Conservation (phyloP, 306 rosid genomes). For the Arachis hypogaea region DNA sequence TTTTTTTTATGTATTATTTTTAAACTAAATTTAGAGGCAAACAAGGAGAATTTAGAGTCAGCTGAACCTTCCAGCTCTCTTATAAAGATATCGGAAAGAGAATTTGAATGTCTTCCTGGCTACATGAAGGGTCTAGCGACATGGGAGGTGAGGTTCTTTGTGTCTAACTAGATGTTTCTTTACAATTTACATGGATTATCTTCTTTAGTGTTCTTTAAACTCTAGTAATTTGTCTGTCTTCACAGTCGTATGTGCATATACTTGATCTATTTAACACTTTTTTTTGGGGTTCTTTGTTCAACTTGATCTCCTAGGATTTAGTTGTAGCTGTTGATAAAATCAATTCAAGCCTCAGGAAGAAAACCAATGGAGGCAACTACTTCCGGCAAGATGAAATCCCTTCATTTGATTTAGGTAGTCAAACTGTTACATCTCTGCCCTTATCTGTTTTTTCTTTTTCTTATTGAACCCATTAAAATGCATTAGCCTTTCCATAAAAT, state of each 20-base stretch:
- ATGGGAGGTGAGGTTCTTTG: constrained; percentile 78
- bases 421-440: neutral
- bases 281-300: constrained; percentile 14
- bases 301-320: constrained; percentile 59
- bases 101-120: constrained; percentile 76
- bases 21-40: constrained; percentile 46
- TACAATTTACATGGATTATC: neutral
- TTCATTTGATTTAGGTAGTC: constrained; percentile 72
- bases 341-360: constrained; percentile 65
- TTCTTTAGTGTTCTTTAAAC: neutral
- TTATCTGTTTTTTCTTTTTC: neutral
- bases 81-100: constrained; percentile 57
- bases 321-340: constrained; percentile 84
- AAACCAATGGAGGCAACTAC: constrained; percentile 52
- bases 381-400: constrained; percentile 83
- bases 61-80: constrained; percentile 44
- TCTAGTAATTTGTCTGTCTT: constrained; percentile 16
- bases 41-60: constrained; percentile 41
- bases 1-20: neutral
- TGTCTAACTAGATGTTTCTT: constrained; percentile 6
- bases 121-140: constrained; percentile 80
- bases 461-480: neutral
- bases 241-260: constrained; percentile 8
- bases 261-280: constrained; percentile 18
- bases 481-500: constrained; percentile 6